phyloP scores from a whole-genome alignment of 768 basidiomycete species.

The Amylocystis lapponica region DNA sequence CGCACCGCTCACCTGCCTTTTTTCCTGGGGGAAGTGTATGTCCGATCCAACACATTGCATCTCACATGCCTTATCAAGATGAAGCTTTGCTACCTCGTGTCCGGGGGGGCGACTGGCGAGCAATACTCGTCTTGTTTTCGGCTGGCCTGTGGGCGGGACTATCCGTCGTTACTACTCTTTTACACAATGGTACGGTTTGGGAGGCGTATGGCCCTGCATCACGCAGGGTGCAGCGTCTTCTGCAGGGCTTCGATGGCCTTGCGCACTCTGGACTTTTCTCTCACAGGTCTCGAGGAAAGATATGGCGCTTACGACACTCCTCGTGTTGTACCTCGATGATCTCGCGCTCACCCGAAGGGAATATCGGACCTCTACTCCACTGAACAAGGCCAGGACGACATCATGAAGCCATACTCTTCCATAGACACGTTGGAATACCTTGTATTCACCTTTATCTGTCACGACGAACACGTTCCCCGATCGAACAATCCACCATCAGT shows the following conservation, averaged over 20 bases:
- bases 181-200: conserved; percentile 13
- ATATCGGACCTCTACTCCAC: conserved; percentile 68
- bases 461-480: conserved; percentile 74
- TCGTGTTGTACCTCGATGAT: conserved; percentile 69
- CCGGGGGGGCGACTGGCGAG: conserved; percentile 8
- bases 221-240: conserved; percentile 7
- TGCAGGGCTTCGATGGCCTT: conserved; percentile 14
- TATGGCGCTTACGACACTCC: conserved; percentile 45
- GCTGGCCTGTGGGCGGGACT: conserved; percentile 7
- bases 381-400: conserved; percentile 49
- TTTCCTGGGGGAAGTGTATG: conserved; percentile 49
- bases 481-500: conserved; percentile 55
- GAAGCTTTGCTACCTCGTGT: conserved; percentile 23
- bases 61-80: conserved; percentile 51
- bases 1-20: conserved; percentile 54
- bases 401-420: conserved; percentile 60
- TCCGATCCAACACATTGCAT: conserved; percentile 44
- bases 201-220: conserved; percentile 9
- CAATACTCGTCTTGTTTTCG: conserved; percentile 10
- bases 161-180: conserved; percentile 15
- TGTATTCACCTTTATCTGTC: conserved; percentile 70
- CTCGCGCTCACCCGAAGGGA: conserved; percentile 46
- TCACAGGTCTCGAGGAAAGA: conserved; percentile 24
- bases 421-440: conserved; percentile 63
- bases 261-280: conserved; percentile 15